Evolutionary conservation across 352 stramenopile species (phyloP), one percentile per base, ranked within the genome.

Genomic region (Pythium myriotylum): DNA sequence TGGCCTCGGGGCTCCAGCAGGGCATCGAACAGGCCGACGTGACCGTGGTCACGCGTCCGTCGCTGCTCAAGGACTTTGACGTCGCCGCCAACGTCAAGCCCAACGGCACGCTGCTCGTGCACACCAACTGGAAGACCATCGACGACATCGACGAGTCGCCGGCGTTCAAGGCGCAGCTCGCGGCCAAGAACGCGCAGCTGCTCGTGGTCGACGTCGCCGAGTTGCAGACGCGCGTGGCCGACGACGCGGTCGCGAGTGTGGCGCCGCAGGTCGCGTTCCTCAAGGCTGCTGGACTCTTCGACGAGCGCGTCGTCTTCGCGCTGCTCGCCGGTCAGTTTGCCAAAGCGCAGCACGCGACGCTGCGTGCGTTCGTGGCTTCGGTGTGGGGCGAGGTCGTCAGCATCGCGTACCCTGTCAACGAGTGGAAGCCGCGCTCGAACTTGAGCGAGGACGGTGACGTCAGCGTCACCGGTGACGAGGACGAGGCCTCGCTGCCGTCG

Each of bases 241-340:
- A 81, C 53, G 74, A 87, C 40, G 62, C 35, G 14, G 69, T 91
- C 22, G 81, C 79, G 33, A 66, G 67, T 16, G 67, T 87, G 9
- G 81, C 62, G 29, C 54, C 77, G 2, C 75, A 84, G 51, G 70
- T 84, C 22, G 81, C 81, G 9, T 91, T 91, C 71, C 73, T 88
- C 46, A 86, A 86, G 59, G 78, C 78, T 1, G 74, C 75, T 1
- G 69, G 54, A 2, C 54, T 91, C 46, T 86, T 82, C 50, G 76
- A 84, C 59, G 78, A 91, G 53, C 70, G 49, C 20, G 77, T 88
- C 27, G 79, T 84, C 63, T 63, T 85, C 7, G 81, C 78, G 40
- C 59, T 91, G 56, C 63, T 91, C n/a, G 55, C 76, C 19, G 58
- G 60, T 22, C 68, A 74, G 48, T 81, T 91, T 53, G 46, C 61